Evolutionary conservation across 1,284 basidiomycete species (phyloP), one percentile per base, ranked within the genome.

Genomic region (Exobasidium cylindrosporum): DNA sequence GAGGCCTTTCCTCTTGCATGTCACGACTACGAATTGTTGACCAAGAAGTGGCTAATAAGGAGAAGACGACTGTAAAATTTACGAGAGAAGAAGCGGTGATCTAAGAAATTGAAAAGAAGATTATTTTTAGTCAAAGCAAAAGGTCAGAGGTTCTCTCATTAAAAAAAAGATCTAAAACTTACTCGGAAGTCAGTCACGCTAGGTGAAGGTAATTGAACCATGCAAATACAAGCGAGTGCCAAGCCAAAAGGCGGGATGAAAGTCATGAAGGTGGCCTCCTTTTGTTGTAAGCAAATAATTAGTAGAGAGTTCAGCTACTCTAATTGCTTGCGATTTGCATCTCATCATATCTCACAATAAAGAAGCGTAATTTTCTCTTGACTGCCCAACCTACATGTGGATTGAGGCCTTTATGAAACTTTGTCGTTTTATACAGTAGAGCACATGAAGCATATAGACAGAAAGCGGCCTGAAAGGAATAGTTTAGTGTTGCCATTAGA

Each of bases 31-130:
- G 53, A 30, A 55, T 31, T 4, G 5, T 32, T 23, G 53, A 55
- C 53, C 53, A 55, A 3, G 53, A 43, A 4, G 53, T 55, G 14
- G 53, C 53, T 14, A 55, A 17, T 31, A 55, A 29, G 5, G 53
- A 21, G 32, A 55, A 55, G 26, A 55, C 13, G 3, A 55, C 40
- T 13, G 53, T 31, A 55, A 32, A 4, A 50, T 50, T 50, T 13
- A 50, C 47, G 47, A 50, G 47, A 7, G 5, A 21, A 50, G 47
- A 23, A 50, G 47, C 26, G 47, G 26, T 50, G 3, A 24, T 2
- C 21, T 50, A 13, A 24, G 14, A 28, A 24, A n/a, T n/a, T n/a
- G n/a, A n/a, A n/a, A n/a, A n/a, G n/a, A n/a, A n/a, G n/a, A n/a
- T n/a, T n/a, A n/a, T n/a, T n/a, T n/a, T n/a, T n/a, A n/a, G n/a